Base-by-base conservation (phyloP, 139 green algal species). In the Ettlia oleoabundans region DNA sequence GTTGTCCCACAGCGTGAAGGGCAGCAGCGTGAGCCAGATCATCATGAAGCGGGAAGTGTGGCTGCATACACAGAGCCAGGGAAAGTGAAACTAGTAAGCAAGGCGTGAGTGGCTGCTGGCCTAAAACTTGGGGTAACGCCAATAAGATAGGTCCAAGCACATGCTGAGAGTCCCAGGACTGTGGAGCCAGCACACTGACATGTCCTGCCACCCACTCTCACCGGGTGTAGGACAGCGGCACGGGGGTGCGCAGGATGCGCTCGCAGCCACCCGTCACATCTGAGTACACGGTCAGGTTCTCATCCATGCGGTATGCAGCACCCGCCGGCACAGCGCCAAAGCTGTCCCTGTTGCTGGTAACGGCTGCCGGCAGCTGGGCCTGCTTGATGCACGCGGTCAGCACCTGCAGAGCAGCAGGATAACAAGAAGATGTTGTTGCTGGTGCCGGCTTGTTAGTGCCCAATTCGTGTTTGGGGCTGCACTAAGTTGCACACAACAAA, bases 231-330 rank as follows among this genome's bases (percentile, higher is more conserved):
- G 81, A 89, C 38, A 93, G 83, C 4, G 94, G 94, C 63, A 97
- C 95, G 74, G 94, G 94, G 4, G 93, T 95, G 51, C 82, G 86
- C 65, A 95, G 85, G 65, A 97, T 88, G 30, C 94, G 87, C 89
- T 95, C 93, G 85, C 91, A 95, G 55, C 76, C 83, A 35, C 92
- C 92, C 0, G 91, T 76, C 18, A 85, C 78, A 70, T 95, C 78
- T 41, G 93, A 85, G 73, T 93, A 93, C 85, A 88, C 86, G 55
- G 90, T 92, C 35, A 95, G 65, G 79, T 94, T 93, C 69, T 88
- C 85, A 37, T 86, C 76, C 90, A 93, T 76, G 61, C 84, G 84
- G 63, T 82, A 70, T 6, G 73, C 73, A 26, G 75, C 75, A 58
- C 58, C 75, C 18, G 73, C 73, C 2, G 52, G 52, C 52, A 78